Evolutionary conservation across 1,139 yeast species (phyloP), one percentile per base, ranked within the genome.

Genomic region (Kluyveromyces sp.): DNA sequence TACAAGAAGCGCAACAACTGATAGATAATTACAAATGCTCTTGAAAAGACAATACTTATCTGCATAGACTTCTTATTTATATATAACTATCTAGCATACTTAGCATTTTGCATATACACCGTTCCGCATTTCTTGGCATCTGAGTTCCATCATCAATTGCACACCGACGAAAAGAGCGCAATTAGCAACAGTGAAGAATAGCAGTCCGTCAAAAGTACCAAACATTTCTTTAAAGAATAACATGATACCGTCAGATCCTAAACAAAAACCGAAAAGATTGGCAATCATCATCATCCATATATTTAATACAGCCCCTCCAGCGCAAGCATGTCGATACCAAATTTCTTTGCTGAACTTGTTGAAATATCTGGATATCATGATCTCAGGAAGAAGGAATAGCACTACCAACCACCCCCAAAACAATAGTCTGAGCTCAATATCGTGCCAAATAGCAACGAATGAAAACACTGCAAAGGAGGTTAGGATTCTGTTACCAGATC

Each of bases 281-380:
- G 97, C 97, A 53, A 87, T 75, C 92, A 94, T 89, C 98, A 94
- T 92, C 83, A 89, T 76, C 96, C 96, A 89, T 47, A 94, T 83
- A 62, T 92, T 94, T 13, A 74, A 58, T 18, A 88, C 94, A 1
- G 92, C 96, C 1, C 98, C 99, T 6, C 77, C 54, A 0, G 88
- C 95, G 65, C 96, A 85, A 16, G 82, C 57, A 57, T 84, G 84
- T 50, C 96, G 75, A 64, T 74, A 94, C 85, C 92, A 81, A 31
- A 48, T 43, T 70, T 80, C 74, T n/a, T 65, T 55, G 18, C 66
- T 63, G 57, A 66, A 79, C 45, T 69, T 70, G 42, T 64, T 64
- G 42, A 64, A 64, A 36, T 56, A 58, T 17, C 54, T 51, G 0
- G 87, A 75, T n/a, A 86, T 83, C 6, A 74, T 57, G 36, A 87